Evolutionary conservation across 139 green algal genomes (phyloP).

Genomic region (Chlorella vulgaris): DNA sequence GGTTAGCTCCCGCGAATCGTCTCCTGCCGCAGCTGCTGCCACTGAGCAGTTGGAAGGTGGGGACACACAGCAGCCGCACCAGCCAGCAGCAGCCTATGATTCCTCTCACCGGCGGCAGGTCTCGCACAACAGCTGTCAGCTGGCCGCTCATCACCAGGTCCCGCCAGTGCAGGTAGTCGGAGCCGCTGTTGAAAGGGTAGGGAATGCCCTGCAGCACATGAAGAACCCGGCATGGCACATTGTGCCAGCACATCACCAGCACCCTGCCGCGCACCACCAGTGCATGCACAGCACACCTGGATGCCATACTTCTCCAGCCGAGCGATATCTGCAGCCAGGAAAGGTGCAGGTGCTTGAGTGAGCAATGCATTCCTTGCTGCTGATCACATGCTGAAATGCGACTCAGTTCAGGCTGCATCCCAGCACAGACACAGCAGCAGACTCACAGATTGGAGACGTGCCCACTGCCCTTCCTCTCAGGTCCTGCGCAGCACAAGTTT

Average conservation of each 20-base stretch:
- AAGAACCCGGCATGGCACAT: neutral
- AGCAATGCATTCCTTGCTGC: too few species aligned
- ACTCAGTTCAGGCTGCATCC: neutral
- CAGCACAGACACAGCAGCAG: neutral
- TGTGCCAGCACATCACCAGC: neutral
- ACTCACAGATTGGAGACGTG: neutral
- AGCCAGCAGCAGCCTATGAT: neutral
- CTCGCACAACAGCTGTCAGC: constrained; percentile 7
- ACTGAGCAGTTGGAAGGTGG: too few species aligned
- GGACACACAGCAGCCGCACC: neutral
- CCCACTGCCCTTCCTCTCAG: neutral
- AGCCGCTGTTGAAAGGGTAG: neutral
- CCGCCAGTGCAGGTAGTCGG: constrained; percentile 10
- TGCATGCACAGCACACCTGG: neutral
- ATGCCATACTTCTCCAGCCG: neutral
- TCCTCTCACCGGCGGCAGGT: neutral
- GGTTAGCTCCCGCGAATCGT: too few species aligned
- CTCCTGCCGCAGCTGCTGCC: too few species aligned
- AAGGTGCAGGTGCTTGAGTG: too few species aligned
- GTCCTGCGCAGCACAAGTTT: neutral
- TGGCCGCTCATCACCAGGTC: constrained; percentile 3
- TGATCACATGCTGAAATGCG: too few species aligned
- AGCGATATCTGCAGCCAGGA: too few species aligned
- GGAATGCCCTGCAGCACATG: neutral
- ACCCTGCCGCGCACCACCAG: neutral